phyloP scores from a whole-genome alignment of 345 rosid genomes.

The Citrus inodora region DNA sequence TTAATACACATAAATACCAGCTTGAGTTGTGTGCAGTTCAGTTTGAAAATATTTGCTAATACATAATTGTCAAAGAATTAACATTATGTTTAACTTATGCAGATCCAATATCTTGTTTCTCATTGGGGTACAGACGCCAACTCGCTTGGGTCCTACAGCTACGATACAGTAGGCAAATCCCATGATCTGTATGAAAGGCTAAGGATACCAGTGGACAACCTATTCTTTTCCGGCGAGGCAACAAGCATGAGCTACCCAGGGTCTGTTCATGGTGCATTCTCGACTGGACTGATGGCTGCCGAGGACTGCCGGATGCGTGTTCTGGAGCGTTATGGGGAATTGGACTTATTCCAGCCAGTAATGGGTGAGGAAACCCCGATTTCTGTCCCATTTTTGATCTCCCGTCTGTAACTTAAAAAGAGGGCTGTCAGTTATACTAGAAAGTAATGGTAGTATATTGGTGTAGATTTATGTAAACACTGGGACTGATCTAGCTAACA shows the following conservation, averaged over 20 bases:
- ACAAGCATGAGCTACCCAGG: conserved; percentile 74
- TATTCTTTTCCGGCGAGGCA: conserved; percentile 98
- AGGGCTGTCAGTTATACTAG: background rate
- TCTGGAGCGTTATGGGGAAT: conserved; percentile 78
- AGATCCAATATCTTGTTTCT: conserved; percentile 78
- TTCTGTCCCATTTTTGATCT: conserved; percentile 75
- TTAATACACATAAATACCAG: background rate
- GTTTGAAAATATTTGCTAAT: background rate
- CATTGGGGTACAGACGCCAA: conserved; percentile 75
- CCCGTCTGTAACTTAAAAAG: conserved; percentile 51
- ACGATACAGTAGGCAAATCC: conserved; percentile 72
- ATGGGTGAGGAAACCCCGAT: conserved; percentile 66
- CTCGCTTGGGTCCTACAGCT: conserved; percentile 88
- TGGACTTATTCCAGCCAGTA: conserved; percentile 73
- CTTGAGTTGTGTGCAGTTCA: background rate
- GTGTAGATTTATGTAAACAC: conserved; percentile 6
- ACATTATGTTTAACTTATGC: conserved; percentile 14
- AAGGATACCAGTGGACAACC: conserved; percentile 82
- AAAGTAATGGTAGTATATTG: background rate
- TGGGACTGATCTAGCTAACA: conserved; percentile 14
- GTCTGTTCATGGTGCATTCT: conserved; percentile 87
- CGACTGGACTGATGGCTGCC: conserved; percentile 86
- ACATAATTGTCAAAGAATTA: background rate
- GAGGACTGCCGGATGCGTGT: conserved; percentile 95
- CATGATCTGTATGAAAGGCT: conserved; percentile 85